Percentiles rank a stretch among this genome's conserved stretches.
Evolutionary conservation across 331 rosid genomes (phyloP).

Genomic region (Stylosanthes scabra): DNA sequence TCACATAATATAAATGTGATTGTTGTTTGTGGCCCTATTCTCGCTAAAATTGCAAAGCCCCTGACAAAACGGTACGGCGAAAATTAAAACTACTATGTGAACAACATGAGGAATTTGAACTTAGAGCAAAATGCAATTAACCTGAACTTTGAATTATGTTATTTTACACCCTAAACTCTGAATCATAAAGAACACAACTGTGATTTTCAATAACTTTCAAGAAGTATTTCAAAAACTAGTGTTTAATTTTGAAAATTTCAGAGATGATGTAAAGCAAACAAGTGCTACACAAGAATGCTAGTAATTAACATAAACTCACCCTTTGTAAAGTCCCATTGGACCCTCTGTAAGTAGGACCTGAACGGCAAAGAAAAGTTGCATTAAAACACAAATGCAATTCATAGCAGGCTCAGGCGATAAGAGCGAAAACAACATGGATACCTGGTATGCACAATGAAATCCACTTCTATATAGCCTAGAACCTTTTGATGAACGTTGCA

Average conservation of each 20-base stretch:
- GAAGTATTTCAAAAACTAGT: neutral
- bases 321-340: conserved; percentile 90
- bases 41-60: conserved; percentile 84
- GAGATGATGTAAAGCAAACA: conserved; percentile 32
- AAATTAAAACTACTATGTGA: conserved; percentile 15
- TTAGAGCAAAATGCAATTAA: neutral
- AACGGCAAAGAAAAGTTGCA: conserved; percentile 36
- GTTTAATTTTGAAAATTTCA: neutral
- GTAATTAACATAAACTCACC: conserved; percentile 60
- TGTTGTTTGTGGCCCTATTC: conserved; percentile 96
- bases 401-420: neutral
- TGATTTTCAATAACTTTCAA: conserved; percentile 11
- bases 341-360: conserved; percentile 90
- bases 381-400: conserved; percentile 21
- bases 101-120: too few species aligned
- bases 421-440: conserved; percentile 20
- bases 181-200: neutral
- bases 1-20: conserved; percentile 84
- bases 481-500: conserved; percentile 72
- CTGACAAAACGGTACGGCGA: conserved; percentile 48
- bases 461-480: conserved; percentile 70
- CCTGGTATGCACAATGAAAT: conserved; percentile 89
- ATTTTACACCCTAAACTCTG: too few species aligned
- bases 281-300: conserved; percentile 25
- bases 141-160: too few species aligned